Evolutionary conservation across 1,284 basidiomycete species (phyloP).

Genomic region (Marasmius sp.): DNA sequence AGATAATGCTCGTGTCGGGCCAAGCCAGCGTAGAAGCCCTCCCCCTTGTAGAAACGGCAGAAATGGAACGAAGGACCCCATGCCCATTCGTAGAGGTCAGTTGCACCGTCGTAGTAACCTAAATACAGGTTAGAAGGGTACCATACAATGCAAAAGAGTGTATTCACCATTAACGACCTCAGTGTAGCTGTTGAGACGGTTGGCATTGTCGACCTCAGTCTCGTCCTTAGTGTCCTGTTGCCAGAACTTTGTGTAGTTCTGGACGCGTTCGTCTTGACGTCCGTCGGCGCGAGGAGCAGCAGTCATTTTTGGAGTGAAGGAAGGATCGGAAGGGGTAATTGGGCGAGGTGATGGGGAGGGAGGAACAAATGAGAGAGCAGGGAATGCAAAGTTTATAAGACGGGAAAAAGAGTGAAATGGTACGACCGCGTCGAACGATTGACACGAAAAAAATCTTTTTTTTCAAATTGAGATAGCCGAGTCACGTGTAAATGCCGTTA

Average conservation of each 20-base stretch:
- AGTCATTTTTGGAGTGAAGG: slow-evolving; percentile 4
- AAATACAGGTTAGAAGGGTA: slow-evolving; percentile 10
- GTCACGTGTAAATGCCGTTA: no score
- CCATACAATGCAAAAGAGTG: neutral
- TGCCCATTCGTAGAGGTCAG: slow-evolving; percentile 95
- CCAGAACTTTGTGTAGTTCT: slow-evolving; percentile 95
- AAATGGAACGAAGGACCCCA: slow-evolving; percentile 97
- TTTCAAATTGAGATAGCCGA: no score
- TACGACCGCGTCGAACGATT: neutral
- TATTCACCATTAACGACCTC: slow-evolving; percentile 91
- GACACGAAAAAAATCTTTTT: neutral
- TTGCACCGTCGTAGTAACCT: slow-evolving; percentile 98
- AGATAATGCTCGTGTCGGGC: slow-evolving; percentile 99
- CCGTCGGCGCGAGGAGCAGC: slow-evolving; percentile 51
- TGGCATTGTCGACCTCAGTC: slow-evolving; percentile 64
- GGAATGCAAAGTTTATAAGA: neutral
- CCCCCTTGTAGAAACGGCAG: slow-evolving; percentile 96
- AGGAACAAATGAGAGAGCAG: neutral
- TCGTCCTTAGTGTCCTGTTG: slow-evolving; percentile 83
- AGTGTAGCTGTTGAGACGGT: slow-evolving; percentile 83
- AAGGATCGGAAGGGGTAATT: neutral
- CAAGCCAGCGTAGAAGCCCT: slow-evolving; percentile 81
- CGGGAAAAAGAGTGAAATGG: neutral
- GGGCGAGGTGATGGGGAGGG: neutral
- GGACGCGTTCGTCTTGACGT: slow-evolving; percentile 81